These are phyloP conservation scores for Odonthalia washingtoniensis DNA, from an alignment of 31 red algal species.

Conservation along the genomic window DNA sequence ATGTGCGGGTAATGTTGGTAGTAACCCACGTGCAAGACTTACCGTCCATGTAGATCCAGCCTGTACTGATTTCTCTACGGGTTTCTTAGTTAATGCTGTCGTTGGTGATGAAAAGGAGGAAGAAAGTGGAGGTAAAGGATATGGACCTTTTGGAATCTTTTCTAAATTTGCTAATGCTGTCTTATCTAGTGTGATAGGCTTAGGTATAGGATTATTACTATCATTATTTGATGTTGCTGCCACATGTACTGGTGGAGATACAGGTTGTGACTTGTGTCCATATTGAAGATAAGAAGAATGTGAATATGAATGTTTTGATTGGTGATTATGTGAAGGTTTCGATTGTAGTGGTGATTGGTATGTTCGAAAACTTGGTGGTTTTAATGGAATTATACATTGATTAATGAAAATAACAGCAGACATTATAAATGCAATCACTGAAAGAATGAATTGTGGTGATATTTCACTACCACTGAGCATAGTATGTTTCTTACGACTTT, in stretches of 20 bases:
- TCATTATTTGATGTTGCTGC: not conserved
- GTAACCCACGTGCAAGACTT: slow-evolving; percentile 22
- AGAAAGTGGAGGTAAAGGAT: not conserved
- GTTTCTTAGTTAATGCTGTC: not conserved
- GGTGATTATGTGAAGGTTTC: not conserved
- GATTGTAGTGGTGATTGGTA: not conserved
- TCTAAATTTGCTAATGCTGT: not conserved
- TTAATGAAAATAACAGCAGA: not conserved
- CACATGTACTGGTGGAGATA: not conserved
- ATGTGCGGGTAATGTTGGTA: slow-evolving; percentile 45
- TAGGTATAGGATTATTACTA: not conserved
- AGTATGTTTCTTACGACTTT: not conserved
- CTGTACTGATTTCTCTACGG: not conserved
- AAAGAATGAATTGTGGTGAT: not conserved
- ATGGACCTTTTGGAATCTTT: not conserved
- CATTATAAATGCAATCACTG: not conserved
- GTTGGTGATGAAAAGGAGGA: too few relatives aligned
- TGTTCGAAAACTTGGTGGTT: too few relatives aligned
- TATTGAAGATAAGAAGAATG: not conserved
- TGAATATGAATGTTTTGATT: too few relatives aligned
- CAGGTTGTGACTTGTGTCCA: not conserved
- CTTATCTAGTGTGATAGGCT: not conserved
- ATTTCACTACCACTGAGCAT: not conserved
- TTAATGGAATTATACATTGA: not conserved
- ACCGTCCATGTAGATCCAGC: slow-evolving; percentile 44